Percentiles rank a stretch among this genome's conserved stretches.
Evolutionary conservation across 176 grass and related monocot species (phyloP).

Genomic region (Triticum monococcum): DNA sequence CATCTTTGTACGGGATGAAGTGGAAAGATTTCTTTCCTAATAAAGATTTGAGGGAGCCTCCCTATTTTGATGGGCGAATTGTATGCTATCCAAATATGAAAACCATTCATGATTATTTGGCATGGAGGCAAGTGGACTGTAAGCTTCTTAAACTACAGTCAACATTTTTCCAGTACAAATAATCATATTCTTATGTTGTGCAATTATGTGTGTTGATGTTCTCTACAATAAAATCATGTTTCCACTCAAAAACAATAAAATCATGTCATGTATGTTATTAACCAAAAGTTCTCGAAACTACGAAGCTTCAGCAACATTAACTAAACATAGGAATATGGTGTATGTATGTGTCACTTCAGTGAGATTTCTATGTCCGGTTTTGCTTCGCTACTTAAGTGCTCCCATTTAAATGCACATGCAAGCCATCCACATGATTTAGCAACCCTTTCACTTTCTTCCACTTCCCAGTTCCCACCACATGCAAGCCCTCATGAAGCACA

Average conservation of each 20-base stretch:
- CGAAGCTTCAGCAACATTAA: background rate
- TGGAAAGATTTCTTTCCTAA: conserved; percentile 80
- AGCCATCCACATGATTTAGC: too few species aligned
- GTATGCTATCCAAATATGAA: conserved; percentile 77
- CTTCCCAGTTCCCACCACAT: too few species aligned
- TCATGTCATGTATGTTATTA: background rate
- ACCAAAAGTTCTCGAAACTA: background rate
- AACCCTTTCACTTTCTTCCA: too few species aligned
- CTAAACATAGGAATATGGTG: background rate
- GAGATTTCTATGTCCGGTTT: background rate
- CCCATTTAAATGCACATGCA: too few species aligned
- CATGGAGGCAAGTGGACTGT: conserved; percentile 24
- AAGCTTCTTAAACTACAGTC: conserved; percentile 19
- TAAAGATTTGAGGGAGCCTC: conserved; percentile 58
- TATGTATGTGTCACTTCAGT: background rate
- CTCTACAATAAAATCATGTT: background rate
- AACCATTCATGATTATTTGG: conserved; percentile 16
- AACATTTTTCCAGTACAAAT: background rate
- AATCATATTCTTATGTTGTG: background rate
- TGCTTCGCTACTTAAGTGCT: background rate
- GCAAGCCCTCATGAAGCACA: too few species aligned
- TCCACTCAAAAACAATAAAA: background rate
- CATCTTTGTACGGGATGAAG: conserved; percentile 66
- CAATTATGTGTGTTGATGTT: background rate
- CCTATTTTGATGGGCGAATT: conserved; percentile 81